Conservation (phyloP, 2,329 filamentous ascomycete genomes). For the Aspergillus tanneri region DNA sequence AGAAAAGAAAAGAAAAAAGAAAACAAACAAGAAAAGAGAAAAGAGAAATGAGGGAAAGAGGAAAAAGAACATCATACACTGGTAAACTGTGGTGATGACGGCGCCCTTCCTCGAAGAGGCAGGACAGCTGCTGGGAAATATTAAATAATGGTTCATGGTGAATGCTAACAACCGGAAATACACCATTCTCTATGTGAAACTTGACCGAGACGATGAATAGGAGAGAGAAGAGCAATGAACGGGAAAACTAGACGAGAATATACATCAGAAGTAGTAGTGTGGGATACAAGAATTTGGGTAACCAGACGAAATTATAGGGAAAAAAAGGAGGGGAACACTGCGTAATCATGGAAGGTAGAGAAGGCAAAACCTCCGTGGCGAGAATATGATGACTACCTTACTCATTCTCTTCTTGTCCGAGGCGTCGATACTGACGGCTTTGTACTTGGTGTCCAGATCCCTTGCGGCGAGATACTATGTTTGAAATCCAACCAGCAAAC, state of each 20-base stretch:
- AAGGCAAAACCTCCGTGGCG: too few relatives aligned
- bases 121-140: too few relatives aligned
- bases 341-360: neutral
- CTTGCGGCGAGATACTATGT: conserved; percentile 59
- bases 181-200: too few relatives aligned
- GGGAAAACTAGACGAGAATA: too few relatives aligned
- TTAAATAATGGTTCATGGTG: too few relatives aligned
- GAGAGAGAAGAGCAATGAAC: too few relatives aligned
- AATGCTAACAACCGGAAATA: too few relatives aligned
- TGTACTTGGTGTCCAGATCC: conserved; percentile 38
- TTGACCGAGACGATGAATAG: too few relatives aligned
- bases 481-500: conserved; percentile 68
- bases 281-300: too few relatives aligned
- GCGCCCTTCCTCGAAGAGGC: too few relatives aligned
- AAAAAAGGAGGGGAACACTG: neutral
- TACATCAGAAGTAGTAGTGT: too few relatives aligned
- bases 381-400: conserved; percentile 2
- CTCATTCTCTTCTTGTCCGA: conserved; percentile 46
- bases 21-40: neutral
- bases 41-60: neutral
- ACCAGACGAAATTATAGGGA: too few relatives aligned
- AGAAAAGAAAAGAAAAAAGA: neutral
- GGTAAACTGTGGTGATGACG: neutral
- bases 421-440: conserved; percentile 44
- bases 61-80: neutral